Base-by-base conservation (phyloP, 306 rosid species). In the Macrotyloma uniflorum region DNA sequence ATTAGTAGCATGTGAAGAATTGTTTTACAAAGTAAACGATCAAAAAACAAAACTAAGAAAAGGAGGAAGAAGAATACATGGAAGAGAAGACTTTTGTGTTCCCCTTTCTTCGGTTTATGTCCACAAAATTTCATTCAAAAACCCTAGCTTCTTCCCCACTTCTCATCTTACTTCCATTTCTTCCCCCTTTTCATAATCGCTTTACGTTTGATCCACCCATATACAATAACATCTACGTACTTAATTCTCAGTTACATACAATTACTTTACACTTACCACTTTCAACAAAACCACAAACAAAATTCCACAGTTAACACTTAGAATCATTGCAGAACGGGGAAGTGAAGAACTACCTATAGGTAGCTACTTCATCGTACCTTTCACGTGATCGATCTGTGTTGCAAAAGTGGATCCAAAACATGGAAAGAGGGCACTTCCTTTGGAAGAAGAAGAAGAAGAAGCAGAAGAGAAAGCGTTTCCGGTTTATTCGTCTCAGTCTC, bases 401-500 rank as follows among this genome's bases (percentile, higher is more conserved):
- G 22, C 42, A 6, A 86, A 83, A 79, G 77, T 87, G 89, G 91
- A 83, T 86, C 90, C 43, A 47, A 43, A 57, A 55, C 87, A 78
- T 75, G 90, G 89, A 72, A 89, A 91, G 85, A 80, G 91, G 65
- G 26, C 83, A 11, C 35, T 87, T 81, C 80, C 79, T 70, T 79
- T 68, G 35, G 88, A 83, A 62, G 91, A 83, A 62, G 89, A 88
- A 82, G 88, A 83, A 80, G 69, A 26, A 26, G 28, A 26, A 26
- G 28, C 32, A 76, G 75, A 87, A 75, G 90, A 85, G 72, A 72
- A 85, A 58, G 85, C 62, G 14, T 92, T 92, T 51, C 97, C 95
- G 1, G 28, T 83, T 35, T 92, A 88, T 83, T 90, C 90, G 1
- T 72, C 59, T 16, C 89, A 88, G 15, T 88, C 97, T 5, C 83